Conservation (phyloP, 306 rosid species). For the Comarum palustre region DNA sequence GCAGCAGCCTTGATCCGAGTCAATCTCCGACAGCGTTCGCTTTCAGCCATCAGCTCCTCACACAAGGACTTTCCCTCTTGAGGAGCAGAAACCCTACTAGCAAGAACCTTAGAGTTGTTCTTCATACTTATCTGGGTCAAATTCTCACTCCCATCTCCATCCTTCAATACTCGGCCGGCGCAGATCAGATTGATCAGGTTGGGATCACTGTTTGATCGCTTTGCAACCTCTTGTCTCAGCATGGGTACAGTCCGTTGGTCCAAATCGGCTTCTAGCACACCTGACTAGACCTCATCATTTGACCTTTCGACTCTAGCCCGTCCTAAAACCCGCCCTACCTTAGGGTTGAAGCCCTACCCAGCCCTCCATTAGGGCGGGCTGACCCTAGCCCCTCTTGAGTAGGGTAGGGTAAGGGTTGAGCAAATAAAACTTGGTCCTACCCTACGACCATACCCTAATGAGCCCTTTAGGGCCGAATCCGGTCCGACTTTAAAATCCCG, state of each 20-base stretch:
- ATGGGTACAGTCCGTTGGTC: constrained; percentile 60
- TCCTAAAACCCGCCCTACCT: too few relatives aligned
- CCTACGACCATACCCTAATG: too few relatives aligned
- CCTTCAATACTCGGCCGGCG: constrained; percentile 67
- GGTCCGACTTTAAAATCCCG: too few relatives aligned
- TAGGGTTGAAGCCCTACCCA: too few relatives aligned
- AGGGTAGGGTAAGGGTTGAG: too few relatives aligned
- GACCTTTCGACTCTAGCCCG: too few relatives aligned
- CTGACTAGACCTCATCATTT: too few relatives aligned
- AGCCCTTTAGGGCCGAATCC: too few relatives aligned
- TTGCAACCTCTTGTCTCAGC: constrained; percentile 61
- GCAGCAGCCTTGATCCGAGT: constrained; percentile 72
- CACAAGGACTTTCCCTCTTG: constrained; percentile 48
- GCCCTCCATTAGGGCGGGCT: too few relatives aligned
- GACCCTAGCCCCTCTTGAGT: too few relatives aligned
- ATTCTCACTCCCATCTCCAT: constrained; percentile 51
- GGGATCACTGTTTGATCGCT: constrained; percentile 50
- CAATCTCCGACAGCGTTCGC: constrained; percentile 65
- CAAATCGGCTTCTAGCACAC: constrained; percentile 59
- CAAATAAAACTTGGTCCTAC: too few relatives aligned
- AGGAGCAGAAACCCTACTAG: constrained; percentile 38
- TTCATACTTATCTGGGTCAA: constrained; percentile 55
- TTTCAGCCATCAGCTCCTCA: constrained; percentile 57
- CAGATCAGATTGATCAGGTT: constrained; percentile 70
- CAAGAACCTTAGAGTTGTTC: constrained; percentile 67